These are phyloP conservation scores for Sclerotinia sclerotiorum DNA, from an alignment of 2,329 filamentous ascomycete species.

Conservation along the genomic window DNA sequence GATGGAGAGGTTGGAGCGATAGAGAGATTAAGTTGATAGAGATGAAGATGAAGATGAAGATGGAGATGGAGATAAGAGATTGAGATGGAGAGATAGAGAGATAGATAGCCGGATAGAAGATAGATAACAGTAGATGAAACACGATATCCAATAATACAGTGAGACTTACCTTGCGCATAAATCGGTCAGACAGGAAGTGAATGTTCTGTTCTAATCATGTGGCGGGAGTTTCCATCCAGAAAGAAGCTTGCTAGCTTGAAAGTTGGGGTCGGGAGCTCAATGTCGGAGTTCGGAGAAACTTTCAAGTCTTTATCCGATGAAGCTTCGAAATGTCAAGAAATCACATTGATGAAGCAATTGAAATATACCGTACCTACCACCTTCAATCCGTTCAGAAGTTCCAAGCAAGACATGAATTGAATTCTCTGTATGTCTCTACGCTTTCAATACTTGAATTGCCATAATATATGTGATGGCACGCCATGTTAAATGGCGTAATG, in stretches of 20 bases:
- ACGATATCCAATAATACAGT: background rate
- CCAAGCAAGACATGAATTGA: background rate
- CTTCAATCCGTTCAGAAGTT: background rate
- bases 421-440: background rate
- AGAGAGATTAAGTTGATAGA: background rate
- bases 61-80: background rate
- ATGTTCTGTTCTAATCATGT: slow-evolving; percentile 19
- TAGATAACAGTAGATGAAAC: background rate
- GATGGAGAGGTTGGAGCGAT: background rate
- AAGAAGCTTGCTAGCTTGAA: slow-evolving; percentile 1
- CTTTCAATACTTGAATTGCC: slow-evolving; percentile 1
- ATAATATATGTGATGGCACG: slow-evolving; percentile 6
- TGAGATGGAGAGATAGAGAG: background rate
- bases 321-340: background rate
- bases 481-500: background rate
- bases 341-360: no score
- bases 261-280: background rate
- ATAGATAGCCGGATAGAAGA: background rate
- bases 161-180: background rate
- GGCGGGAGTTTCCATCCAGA: slow-evolving; percentile 5
- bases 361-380: no score
- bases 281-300: slow-evolving; percentile 12
- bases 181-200: background rate
- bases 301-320: slow-evolving; percentile 1
- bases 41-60: background rate